These are phyloP conservation scores for Nemania abortiva DNA, from an alignment of 2,329 filamentous ascomycete genomes.

Conservation along the genomic window DNA sequence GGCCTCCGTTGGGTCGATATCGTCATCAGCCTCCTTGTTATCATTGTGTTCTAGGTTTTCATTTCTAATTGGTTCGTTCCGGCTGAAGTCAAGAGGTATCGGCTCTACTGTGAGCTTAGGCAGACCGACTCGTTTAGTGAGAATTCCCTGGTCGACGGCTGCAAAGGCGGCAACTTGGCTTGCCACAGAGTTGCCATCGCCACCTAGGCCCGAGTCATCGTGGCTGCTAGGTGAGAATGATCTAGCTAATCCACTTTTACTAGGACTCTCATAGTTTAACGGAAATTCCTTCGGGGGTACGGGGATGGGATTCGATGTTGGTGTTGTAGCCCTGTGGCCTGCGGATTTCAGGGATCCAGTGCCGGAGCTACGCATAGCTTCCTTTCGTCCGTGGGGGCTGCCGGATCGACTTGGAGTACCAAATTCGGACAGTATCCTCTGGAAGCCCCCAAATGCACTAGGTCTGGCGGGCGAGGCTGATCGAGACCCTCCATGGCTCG, in stretches of 20 bases:
- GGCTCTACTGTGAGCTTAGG: slow-evolving; percentile 57
- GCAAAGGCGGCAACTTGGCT: slow-evolving; percentile 71
- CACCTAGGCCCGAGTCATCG: slow-evolving; percentile 46
- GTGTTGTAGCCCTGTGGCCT: slow-evolving; percentile 50
- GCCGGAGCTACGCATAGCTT: slow-evolving; percentile 53
- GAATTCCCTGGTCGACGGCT: slow-evolving; percentile 73
- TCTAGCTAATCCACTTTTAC: slow-evolving; percentile 50
- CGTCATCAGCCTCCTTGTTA: slow-evolving; percentile 47
- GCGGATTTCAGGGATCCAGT: slow-evolving; percentile 46
- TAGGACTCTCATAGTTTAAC: slow-evolving; percentile 53
- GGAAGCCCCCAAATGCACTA: slow-evolving; percentile 70
- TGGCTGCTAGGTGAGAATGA: slow-evolving; percentile 58
- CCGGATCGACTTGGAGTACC: slow-evolving; percentile 64
- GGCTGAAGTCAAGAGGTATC: slow-evolving; percentile 61
- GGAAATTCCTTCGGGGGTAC: slow-evolving; percentile 60
- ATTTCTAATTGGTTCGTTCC: slow-evolving; percentile 45
- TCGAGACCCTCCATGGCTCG: slow-evolving; percentile 60
- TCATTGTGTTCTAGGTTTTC: slow-evolving; percentile 46
- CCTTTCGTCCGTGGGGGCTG: slow-evolving; percentile 65
- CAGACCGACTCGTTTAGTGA: slow-evolving; percentile 66
- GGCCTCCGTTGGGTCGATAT: slow-evolving; percentile 41
- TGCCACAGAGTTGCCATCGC: slow-evolving; percentile 54
- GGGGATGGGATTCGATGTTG: slow-evolving; percentile 53
- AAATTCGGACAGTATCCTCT: slow-evolving; percentile 71
- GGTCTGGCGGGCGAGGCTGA: slow-evolving; percentile 65